Evolutionary conservation across 2,329 filamentous ascomycete genomes (phyloP).

Genomic region (Phoma sp.): DNA sequence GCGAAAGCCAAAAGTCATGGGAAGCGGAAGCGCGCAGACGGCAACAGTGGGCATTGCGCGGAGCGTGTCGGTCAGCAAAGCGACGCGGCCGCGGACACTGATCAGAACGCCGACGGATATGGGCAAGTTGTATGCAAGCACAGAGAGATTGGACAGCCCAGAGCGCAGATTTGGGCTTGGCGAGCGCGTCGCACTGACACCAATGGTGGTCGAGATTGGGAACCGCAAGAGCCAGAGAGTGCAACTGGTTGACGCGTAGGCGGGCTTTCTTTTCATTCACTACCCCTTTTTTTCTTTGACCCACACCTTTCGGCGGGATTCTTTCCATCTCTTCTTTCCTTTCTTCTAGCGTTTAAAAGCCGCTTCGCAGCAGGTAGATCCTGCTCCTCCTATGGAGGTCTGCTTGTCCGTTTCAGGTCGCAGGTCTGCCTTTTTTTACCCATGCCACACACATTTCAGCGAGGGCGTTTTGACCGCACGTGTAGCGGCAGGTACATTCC

Average conservation of each 20-base stretch:
- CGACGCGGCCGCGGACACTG: constrained; percentile 32
- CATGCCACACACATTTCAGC: constrained; percentile 3
- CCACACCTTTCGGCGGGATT: not conserved
- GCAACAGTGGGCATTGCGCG: constrained; percentile 44
- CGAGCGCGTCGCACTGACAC: constrained; percentile 39
- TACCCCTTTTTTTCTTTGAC: not conserved
- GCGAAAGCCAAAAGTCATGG: constrained; percentile 8
- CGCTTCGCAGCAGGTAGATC: constrained; percentile 7
- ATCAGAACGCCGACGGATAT: constrained; percentile 20
- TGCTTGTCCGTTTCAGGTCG: not conserved
- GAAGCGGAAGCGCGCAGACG: constrained; percentile 13
- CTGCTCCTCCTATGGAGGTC: constrained; percentile 5
- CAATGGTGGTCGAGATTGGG: constrained; percentile 46
- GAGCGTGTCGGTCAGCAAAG: constrained; percentile 40
- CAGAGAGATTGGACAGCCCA: constrained; percentile 21
- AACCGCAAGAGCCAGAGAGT: constrained; percentile 46
- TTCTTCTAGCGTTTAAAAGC: constrained; percentile 1
- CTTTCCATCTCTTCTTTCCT: not conserved
- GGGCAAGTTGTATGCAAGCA: not conserved
- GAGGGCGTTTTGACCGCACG: not conserved
- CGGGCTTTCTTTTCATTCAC: constrained; percentile 1
- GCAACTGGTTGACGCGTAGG: constrained; percentile 42
- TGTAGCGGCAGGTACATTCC: no score
- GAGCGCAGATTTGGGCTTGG: constrained; percentile 37
- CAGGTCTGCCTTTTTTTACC: not conserved